These are phyloP conservation scores for Fagus sylvatica DNA, from an alignment of 306 rosid species.

Conservation along the genomic window DNA sequence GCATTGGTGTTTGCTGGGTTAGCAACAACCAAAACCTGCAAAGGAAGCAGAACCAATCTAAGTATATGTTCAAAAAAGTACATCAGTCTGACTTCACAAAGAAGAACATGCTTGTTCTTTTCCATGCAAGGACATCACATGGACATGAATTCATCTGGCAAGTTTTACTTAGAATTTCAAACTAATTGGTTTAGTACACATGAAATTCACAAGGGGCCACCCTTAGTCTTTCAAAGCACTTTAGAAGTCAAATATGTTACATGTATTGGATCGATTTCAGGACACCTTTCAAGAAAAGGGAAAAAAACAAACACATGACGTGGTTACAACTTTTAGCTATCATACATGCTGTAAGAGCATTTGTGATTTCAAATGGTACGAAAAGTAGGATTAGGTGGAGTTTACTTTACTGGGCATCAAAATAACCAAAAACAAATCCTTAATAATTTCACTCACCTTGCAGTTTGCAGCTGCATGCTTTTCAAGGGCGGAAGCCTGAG, in stretches of 20 bases:
- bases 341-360: not conserved
- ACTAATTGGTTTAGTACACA: not conserved
- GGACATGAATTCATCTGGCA: not conserved
- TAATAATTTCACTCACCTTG: constrained; percentile 53
- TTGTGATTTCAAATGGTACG: not conserved
- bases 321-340: not conserved
- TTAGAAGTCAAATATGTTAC: not conserved
- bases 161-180: not conserved
- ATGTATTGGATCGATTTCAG: not conserved
- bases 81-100: not conserved
- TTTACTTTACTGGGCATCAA: not conserved
- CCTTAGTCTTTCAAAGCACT: not conserved
- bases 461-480: constrained; percentile 92
- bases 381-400: not conserved
- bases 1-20: constrained; percentile 99
- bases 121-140: no score
- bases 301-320: not conserved
- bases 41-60: not conserved
- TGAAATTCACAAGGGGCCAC: not conserved
- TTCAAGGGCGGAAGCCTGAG: constrained; percentile 97
- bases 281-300: not conserved
- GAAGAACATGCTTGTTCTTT: not conserved
- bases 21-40: constrained; percentile 97
- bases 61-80: not conserved
- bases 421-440: not conserved